phyloP scores from a whole-genome alignment of 352 stramenopile genomes.

The Phytopythium kandeliae region DNA sequence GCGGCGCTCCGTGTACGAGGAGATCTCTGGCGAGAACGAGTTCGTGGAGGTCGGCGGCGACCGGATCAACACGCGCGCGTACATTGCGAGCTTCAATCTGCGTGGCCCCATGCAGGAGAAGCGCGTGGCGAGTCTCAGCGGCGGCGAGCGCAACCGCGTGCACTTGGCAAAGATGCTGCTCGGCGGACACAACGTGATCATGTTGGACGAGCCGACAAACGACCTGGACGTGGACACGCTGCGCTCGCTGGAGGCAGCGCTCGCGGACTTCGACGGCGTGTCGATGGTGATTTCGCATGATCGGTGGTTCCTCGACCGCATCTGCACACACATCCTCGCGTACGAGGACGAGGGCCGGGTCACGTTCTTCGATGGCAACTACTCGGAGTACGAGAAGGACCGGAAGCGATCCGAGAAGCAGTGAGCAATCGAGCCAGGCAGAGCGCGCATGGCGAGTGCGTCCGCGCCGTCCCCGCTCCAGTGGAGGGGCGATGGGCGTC shows the following conservation, averaged over 20 bases:
- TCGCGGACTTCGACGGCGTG: slow-evolving; percentile 88
- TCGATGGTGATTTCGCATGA: slow-evolving; percentile 96
- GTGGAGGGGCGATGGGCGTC: too few relatives aligned
- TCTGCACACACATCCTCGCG: slow-evolving; percentile 84
- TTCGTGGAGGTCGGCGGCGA: slow-evolving; percentile 74
- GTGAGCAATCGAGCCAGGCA: too few relatives aligned
- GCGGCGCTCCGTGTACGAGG: slow-evolving; percentile 70
- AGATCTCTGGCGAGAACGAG: slow-evolving; percentile 84
- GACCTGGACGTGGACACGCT: slow-evolving; percentile 84
- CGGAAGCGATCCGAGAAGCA: slow-evolving; percentile 23
- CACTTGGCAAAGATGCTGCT: slow-evolving; percentile 84
- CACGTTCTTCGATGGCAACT: slow-evolving; percentile 84
- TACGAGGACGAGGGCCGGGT: slow-evolving; percentile 73
- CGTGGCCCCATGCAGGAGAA: slow-evolving; percentile 84
- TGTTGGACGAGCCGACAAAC: slow-evolving; percentile 88
- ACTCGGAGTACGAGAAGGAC: slow-evolving; percentile 81
- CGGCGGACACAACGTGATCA: slow-evolving; percentile 80
- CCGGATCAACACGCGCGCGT: slow-evolving; percentile 76
- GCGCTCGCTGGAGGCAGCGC: slow-evolving; percentile 83
- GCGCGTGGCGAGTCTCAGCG: slow-evolving; percentile 67
- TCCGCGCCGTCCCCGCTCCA: too few relatives aligned
- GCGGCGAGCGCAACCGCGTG: slow-evolving; percentile 82
- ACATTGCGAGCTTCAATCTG: slow-evolving; percentile 85
- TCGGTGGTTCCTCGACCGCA: slow-evolving; percentile 94
- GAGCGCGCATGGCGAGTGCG: too few relatives aligned